Evolutionary conservation across 805 yeast genomes (phyloP).

Genomic region (Sungouiozyma ichnusensis): DNA sequence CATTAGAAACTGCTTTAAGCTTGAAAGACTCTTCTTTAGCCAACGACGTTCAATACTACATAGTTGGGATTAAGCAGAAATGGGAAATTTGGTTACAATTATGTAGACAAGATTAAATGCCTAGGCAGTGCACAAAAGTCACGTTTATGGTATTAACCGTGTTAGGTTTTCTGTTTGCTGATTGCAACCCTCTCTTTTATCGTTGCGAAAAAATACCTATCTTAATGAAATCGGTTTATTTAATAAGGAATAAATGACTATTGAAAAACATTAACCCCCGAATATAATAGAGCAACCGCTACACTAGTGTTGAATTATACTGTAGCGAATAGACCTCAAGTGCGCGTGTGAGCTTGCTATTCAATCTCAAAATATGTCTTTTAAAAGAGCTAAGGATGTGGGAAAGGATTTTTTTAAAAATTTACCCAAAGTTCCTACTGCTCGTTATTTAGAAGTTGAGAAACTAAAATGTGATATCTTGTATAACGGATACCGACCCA

Average conservation of each 20-base stretch:
- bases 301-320: too few relatives aligned
- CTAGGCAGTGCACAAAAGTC: too few relatives aligned
- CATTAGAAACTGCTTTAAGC: background rate
- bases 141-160: too few relatives aligned
- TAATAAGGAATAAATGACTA: too few relatives aligned
- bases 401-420: constrained; percentile 10
- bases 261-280: too few relatives aligned
- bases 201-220: too few relatives aligned
- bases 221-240: too few relatives aligned
- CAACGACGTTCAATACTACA: background rate
- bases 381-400: background rate
- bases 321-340: too few relatives aligned
- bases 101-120: background rate
- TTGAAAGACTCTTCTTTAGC: background rate
- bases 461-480: constrained; percentile 23
- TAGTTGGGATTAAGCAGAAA: background rate
- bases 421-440: constrained; percentile 27
- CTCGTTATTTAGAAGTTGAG: constrained; percentile 21
- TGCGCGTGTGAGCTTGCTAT: too few relatives aligned
- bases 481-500: constrained; percentile 27
- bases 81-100: background rate
- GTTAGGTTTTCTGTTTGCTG: too few relatives aligned
- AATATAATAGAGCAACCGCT: too few relatives aligned
- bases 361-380: background rate
- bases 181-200: too few relatives aligned